These are phyloP conservation scores for Rhodotorula sp. DNA, from an alignment of 1,284 basidiomycete species.

Conservation along the genomic window DNA sequence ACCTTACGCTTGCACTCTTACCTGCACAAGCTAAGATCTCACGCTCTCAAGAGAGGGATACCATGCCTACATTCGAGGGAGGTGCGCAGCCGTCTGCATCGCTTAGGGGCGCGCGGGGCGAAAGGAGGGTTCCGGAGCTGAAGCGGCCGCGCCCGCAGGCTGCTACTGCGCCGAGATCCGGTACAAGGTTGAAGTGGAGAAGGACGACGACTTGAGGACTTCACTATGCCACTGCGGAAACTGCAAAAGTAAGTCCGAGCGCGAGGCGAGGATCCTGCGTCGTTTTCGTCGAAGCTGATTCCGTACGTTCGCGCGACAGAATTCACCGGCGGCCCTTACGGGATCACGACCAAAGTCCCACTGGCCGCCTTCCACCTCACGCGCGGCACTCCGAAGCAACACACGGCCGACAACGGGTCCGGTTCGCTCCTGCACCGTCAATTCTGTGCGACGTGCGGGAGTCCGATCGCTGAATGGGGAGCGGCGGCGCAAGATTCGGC, in stretches of 20 bases:
- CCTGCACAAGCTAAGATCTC: too few relatives aligned
- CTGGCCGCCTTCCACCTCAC: not conserved
- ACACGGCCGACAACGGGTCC: constrained; percentile 1
- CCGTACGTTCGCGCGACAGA: not conserved
- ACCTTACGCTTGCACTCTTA: too few relatives aligned
- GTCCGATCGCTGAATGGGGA: not conserved
- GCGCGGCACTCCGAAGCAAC: not conserved
- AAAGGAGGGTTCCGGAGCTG: too few relatives aligned
- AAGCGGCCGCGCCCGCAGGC: not conserved
- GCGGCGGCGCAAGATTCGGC: not conserved
- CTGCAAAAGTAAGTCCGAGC: not conserved
- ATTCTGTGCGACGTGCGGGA: constrained; percentile 1
- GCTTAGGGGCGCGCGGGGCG: too few relatives aligned
- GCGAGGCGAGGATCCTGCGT: not conserved
- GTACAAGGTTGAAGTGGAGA: not conserved
- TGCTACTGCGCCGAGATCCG: constrained; percentile 6
- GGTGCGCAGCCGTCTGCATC: too few relatives aligned
- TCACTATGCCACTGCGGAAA: not conserved
- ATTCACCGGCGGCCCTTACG: not conserved
- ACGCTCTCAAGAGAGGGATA: too few relatives aligned
- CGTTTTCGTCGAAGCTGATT: not conserved
- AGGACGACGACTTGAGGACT: not conserved
- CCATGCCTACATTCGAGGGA: too few relatives aligned
- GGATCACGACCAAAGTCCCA: not conserved
- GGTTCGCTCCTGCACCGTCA: constrained; percentile 3